These are phyloP conservation scores for Malus asiatica DNA, from an alignment of 306 rosid genomes.

Conservation along the genomic window DNA sequence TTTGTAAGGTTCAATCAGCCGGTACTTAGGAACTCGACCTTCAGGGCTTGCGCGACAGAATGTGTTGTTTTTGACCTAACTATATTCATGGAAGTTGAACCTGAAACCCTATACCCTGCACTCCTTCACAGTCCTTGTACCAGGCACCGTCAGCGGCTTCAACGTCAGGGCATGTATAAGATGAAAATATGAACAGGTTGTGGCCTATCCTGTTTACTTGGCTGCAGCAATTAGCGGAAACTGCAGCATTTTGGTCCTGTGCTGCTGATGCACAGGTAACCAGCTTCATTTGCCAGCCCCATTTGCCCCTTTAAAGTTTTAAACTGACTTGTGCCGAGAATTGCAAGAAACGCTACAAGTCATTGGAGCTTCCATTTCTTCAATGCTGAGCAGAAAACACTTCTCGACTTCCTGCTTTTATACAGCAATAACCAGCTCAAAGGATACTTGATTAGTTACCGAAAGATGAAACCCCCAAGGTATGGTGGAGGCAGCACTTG, in stretches of 20 bases:
- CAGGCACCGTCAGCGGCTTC: neutral
- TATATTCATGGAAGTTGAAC: neutral
- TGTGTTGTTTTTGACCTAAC: neutral
- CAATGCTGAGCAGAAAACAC: neutral
- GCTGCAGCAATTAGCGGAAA: constrained; percentile 39
- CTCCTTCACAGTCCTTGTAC: neutral
- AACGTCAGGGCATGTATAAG: constrained; percentile 35
- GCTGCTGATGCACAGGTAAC: constrained; percentile 42
- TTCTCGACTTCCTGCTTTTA: constrained; percentile 6
- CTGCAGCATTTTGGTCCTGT: constrained; percentile 19
- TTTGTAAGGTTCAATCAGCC: no score
- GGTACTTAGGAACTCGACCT: neutral
- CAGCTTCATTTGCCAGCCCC: constrained; percentile 44
- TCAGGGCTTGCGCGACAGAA: neutral
- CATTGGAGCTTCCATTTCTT: constrained; percentile 17
- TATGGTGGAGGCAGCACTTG: constrained; percentile 34
- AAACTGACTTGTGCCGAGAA: neutral
- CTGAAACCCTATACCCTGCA: neutral
- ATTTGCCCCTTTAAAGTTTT: neutral
- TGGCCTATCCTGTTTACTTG: constrained; percentile 36
- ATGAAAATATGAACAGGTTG: constrained; percentile 17
- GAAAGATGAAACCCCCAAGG: constrained; percentile 7
- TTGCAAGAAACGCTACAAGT: constrained; percentile 16
- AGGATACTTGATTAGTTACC: neutral
- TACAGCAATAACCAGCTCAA: constrained; percentile 8